Percentiles rank a stretch among this genome's conserved stretches.
These are phyloP conservation scores for Saccharomyces paradoxus DNA, from an alignment of 805 yeast species.

Conservation along the genomic window DNA sequence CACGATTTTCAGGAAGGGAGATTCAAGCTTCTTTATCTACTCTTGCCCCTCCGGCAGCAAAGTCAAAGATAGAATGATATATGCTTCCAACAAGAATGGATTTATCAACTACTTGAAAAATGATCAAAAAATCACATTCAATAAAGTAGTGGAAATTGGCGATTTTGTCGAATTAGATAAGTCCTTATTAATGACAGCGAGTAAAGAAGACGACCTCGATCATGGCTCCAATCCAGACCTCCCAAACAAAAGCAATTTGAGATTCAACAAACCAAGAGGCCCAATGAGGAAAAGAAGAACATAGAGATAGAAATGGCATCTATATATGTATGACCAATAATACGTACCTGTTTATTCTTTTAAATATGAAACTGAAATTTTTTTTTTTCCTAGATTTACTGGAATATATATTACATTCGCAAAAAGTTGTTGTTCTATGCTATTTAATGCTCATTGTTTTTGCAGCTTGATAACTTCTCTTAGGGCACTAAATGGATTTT, in stretches of 20 bases:
- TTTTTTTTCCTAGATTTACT: neutral
- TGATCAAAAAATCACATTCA: slow-evolving; percentile 32
- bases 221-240: slow-evolving; percentile 1
- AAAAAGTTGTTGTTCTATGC: neutral
- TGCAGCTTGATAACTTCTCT: slow-evolving; percentile 46
- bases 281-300: slow-evolving; percentile 46
- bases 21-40: slow-evolving; percentile 54
- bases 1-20: slow-evolving; percentile 41
- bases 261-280: slow-evolving; percentile 58
- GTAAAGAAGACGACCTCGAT: slow-evolving; percentile 30
- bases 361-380: neutral
- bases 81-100: slow-evolving; percentile 72
- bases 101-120: slow-evolving; percentile 44
- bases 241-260: slow-evolving; percentile 11
- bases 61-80: slow-evolving; percentile 86
- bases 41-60: slow-evolving; percentile 86
- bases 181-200: slow-evolving; percentile 20
- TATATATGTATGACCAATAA: neutral
- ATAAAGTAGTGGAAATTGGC: slow-evolving; percentile 57
- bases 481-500: slow-evolving; percentile 57
- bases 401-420: neutral
- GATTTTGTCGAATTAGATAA: slow-evolving; percentile 62
- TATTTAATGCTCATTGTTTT: slow-evolving; percentile 8
- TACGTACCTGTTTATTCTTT: neutral
- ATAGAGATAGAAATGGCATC: neutral